phyloP scores from a whole-genome alignment of 2,329 filamentous ascomycete genomes.

The Colletotrichum lini region DNA sequence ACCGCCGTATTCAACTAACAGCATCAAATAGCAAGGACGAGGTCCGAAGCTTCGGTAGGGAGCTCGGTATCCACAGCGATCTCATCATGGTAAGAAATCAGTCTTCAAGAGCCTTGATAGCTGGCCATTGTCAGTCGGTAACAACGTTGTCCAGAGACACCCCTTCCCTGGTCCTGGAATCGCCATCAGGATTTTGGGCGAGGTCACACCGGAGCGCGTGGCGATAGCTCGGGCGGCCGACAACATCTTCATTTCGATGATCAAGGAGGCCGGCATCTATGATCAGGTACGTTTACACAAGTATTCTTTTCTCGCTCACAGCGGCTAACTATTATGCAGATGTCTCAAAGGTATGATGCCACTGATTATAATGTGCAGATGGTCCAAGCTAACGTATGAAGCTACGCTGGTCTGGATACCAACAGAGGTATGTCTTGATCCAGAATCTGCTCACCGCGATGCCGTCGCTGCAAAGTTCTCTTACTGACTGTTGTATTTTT shows the following conservation, averaged over 20 bases:
- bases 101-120: constrained; percentile 49
- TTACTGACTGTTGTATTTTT: constrained; percentile 9
- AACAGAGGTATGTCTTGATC: constrained; percentile 50
- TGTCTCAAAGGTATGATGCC: constrained; percentile 57
- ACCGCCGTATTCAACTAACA: neutral
- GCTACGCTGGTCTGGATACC: constrained; percentile 60
- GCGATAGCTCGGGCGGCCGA: constrained; percentile 85
- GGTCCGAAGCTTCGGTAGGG: constrained; percentile 49
- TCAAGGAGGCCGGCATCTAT: constrained; percentile 80
- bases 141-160: neutral
- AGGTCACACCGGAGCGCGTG: constrained; percentile 85
- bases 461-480: neutral
- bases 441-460: neutral
- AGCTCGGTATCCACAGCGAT: constrained; percentile 51
- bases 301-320: neutral
- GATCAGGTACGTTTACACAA: constrained; percentile 60
- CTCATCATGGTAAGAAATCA: constrained; percentile 62
- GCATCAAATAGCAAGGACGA: constrained; percentile 42
- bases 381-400: neutral
- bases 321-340: constrained; percentile 46
- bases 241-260: constrained; percentile 83
- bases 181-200: constrained; percentile 85
- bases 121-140: neutral
- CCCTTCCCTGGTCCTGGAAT: constrained; percentile 73
- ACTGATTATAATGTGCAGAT: too few species aligned